A percentile compares a stretch with the other conserved stretches of the same genome.
These are phyloP conservation scores for Termitomyces heimii DNA, from an alignment of 768 basidiomycete species.

Conservation along the genomic window DNA sequence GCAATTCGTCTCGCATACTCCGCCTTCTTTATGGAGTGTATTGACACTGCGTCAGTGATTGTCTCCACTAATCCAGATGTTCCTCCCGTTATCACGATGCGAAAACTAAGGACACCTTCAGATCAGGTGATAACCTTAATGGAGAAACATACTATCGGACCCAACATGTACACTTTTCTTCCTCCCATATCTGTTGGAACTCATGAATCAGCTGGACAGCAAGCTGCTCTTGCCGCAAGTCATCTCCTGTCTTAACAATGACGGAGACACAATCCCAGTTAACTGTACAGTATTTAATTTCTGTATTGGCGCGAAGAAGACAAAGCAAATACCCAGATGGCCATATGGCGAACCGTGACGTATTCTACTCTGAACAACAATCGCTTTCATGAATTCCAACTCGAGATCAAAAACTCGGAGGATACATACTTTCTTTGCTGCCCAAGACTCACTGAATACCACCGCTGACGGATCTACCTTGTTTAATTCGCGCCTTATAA, in stretches of 20 bases:
- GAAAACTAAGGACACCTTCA: constrained; percentile 48
- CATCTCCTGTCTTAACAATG: constrained; percentile 97
- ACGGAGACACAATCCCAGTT: constrained; percentile 92
- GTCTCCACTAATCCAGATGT: constrained; percentile 95
- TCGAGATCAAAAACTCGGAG: background rate
- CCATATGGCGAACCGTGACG: constrained; percentile 93
- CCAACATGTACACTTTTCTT: constrained; percentile 91
- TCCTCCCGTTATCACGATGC: constrained; percentile 91
- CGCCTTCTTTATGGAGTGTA: constrained; percentile 99
- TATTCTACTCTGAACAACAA: constrained; percentile 64
- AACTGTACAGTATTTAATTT: constrained; percentile 29
- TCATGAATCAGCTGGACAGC: constrained; percentile 93
- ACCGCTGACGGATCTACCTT: constrained; percentile 95
- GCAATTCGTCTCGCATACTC: constrained; percentile 90
- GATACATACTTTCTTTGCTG: constrained; percentile 73
- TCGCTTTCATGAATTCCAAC: background rate
- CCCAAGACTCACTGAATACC: constrained; percentile 94
- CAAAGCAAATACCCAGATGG: constrained; percentile 62
- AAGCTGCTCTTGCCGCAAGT: constrained; percentile 94
- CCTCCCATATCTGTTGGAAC: constrained; percentile 92
- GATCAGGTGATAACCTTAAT: background rate
- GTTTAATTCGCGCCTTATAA: constrained; percentile 89
- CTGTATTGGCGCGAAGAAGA: constrained; percentile 7
- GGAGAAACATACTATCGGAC: constrained; percentile 67
- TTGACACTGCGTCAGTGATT: constrained; percentile 96